phyloP scores from a whole-genome alignment of 163 green algal species.

The Prototheca wickerhamii region DNA sequence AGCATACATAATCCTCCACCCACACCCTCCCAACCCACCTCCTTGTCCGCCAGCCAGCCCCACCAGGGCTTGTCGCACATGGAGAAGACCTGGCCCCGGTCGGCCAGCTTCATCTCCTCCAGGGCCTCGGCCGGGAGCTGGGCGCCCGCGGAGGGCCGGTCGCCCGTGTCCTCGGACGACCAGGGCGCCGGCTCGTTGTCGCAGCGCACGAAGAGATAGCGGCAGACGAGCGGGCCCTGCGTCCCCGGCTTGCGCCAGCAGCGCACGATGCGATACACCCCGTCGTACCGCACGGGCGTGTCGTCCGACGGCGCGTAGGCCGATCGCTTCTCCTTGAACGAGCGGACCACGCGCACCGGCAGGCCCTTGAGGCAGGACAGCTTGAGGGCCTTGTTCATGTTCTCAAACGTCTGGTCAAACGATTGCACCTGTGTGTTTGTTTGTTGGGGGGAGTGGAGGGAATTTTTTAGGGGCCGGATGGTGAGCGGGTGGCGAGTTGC shows the following conservation, averaged over 20 bases:
- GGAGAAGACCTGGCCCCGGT: constrained; percentile 48
- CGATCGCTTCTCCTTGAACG: constrained; percentile 86
- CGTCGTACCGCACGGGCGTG: constrained; percentile 84
- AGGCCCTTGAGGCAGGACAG: constrained; percentile 75
- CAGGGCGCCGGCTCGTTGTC: constrained; percentile 91
- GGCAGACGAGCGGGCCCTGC: constrained; percentile 58
- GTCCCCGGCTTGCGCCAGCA: constrained; percentile 73
- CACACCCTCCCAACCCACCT: constrained; percentile 6
- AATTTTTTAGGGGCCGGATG: too few species aligned
- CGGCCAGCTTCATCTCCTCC: constrained; percentile 63
- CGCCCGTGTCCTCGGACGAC: constrained; percentile 50
- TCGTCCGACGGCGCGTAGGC: constrained; percentile 74
- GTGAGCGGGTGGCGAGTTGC: too few species aligned
- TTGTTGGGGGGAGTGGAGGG: neutral
- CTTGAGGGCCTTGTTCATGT: constrained; percentile 83
- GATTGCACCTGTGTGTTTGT: constrained; percentile 59
- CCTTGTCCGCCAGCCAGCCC: constrained; percentile 44
- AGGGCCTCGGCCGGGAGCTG: constrained; percentile 50
- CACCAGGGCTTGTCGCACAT: constrained; percentile 61
- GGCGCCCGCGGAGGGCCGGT: constrained; percentile 22
- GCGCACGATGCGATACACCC: constrained; percentile 88
- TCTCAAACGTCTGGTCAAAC: constrained; percentile 68
- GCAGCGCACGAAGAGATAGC: constrained; percentile 90
- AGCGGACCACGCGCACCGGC: constrained; percentile 86
- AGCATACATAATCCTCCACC: too few species aligned